These are phyloP conservation scores for Exophiala alcalophila DNA, from an alignment of 2,329 filamentous ascomycete genomes.

Conservation along the genomic window DNA sequence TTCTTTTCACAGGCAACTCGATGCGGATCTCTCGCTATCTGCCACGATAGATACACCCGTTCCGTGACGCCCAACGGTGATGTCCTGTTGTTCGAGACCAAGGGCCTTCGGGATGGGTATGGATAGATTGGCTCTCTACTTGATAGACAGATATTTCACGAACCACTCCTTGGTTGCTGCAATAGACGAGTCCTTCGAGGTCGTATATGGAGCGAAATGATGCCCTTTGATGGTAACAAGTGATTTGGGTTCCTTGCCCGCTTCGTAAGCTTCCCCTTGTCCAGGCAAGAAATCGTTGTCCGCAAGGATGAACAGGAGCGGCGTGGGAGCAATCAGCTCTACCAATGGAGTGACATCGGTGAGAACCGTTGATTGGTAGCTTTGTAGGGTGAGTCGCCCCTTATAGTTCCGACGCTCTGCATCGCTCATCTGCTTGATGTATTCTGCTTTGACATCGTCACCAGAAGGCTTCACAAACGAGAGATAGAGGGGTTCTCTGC, in stretches of 20 bases:
- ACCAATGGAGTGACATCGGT: slow-evolving; percentile 14
- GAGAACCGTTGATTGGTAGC: slow-evolving; percentile 13
- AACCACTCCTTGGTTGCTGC: slow-evolving; percentile 13
- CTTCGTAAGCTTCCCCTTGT: slow-evolving; percentile 34
- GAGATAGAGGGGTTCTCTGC: slow-evolving; percentile 16
- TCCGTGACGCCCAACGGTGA: no score
- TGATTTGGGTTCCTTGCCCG: slow-evolving; percentile 40
- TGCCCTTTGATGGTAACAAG: slow-evolving; percentile 36
- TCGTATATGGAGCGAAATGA: slow-evolving; percentile 40
- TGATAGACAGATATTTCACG: slow-evolving; percentile 4
- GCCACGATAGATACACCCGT: no score
- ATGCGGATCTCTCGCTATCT: no score
- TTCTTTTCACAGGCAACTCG: no score
- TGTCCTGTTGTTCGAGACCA: no score
- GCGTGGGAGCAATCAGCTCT: slow-evolving; percentile 37
- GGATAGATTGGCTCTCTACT: no score
- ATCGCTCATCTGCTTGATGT: slow-evolving; percentile 10
- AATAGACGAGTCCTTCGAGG: slow-evolving; percentile 10
- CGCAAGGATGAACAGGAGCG: slow-evolving; percentile 37
- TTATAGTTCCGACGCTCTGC: slow-evolving; percentile 16
- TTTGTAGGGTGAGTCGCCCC: slow-evolving; percentile 16
- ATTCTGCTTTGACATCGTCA: slow-evolving; percentile 17
- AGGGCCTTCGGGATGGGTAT: no score
- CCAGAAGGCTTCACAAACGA: slow-evolving; percentile 15
- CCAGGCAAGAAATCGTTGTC: slow-evolving; percentile 34